Conservation (phyloP, 1,284 basidiomycete genomes). For the Apiotrichum domesticum region DNA sequence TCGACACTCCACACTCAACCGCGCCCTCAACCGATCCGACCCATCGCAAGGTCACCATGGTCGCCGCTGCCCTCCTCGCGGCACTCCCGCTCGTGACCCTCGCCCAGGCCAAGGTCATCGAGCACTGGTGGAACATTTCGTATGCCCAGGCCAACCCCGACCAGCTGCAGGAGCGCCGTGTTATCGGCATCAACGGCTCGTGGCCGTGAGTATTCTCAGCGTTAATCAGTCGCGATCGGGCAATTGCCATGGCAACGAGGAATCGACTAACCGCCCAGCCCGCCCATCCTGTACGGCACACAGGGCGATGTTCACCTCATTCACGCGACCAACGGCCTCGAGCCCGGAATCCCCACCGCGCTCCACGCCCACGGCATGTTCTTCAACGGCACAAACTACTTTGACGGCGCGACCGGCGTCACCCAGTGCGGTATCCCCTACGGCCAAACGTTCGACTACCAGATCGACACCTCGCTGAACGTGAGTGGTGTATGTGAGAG, state of each 20-base stretch:
- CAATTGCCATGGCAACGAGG: background rate
- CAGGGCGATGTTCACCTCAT: conserved; percentile 60
- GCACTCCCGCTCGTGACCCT: conserved; percentile 16
- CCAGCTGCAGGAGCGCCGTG: conserved; percentile 56
- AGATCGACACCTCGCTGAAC: conserved; percentile 57
- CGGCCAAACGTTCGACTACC: conserved; percentile 66
- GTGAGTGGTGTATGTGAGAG: background rate
- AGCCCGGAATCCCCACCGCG: conserved; percentile 52
- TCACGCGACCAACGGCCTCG: conserved; percentile 65
- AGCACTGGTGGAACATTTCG: conserved; percentile 49
- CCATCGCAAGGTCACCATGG: conserved; percentile 6
- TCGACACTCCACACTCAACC: too few species aligned
- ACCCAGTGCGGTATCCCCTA: conserved; percentile 85
- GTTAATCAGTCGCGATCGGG: too few species aligned
- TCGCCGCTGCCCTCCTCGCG: conserved; percentile 15
- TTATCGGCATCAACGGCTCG: conserved; percentile 78
- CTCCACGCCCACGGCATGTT: conserved; percentile 86
- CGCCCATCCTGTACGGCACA: conserved; percentile 69
- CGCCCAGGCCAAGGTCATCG: conserved; percentile 36
- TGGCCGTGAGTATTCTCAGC: conserved; percentile 67
- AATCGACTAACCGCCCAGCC: conserved; percentile 49
- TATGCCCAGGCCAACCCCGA: conserved; percentile 47
- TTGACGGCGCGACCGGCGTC: conserved; percentile 76
- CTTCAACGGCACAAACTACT: conserved; percentile 78
- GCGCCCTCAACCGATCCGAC: background rate